A percentile compares a stretch with the other conserved stretches of the same genome.
These are phyloP conservation scores for Zychaea mexicana DNA, from an alignment of 371 early-diverging fungal genomes.

Conservation along the genomic window DNA sequence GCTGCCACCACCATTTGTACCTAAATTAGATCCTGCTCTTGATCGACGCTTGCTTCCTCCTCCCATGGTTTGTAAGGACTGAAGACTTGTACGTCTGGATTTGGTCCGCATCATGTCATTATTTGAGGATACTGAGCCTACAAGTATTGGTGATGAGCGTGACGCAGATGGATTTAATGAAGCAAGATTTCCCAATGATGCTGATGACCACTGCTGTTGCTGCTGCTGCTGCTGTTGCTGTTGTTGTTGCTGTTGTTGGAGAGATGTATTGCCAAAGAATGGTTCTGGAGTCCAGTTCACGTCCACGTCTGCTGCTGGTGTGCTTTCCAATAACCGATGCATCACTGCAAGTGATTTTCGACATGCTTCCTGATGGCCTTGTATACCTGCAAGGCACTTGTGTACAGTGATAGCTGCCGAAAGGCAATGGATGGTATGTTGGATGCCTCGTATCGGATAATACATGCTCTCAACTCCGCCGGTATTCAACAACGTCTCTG, in stretches of 20 bases:
- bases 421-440: slow-evolving; percentile 43
- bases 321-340: slow-evolving; percentile 14
- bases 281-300: background rate
- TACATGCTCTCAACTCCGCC: slow-evolving; percentile 36
- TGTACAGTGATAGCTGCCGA: slow-evolving; percentile 42
- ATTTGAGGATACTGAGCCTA: background rate
- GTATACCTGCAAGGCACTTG: slow-evolving; percentile 9
- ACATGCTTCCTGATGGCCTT: slow-evolving; percentile 13
- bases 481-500: slow-evolving; percentile 24
- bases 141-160: slow-evolving; percentile 8
- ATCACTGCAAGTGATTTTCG: slow-evolving; percentile 15
- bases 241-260: background rate
- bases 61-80: background rate
- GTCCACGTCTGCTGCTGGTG: slow-evolving; percentile 23
- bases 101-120: slow-evolving; percentile 8
- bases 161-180: slow-evolving; percentile 9
- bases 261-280: background rate
- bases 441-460: slow-evolving; percentile 43
- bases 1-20: background rate
- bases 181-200: background rate
- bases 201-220: slow-evolving; percentile 1
- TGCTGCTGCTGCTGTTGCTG: background rate
- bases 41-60: slow-evolving; percentile 10
- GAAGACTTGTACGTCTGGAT: slow-evolving; percentile 12
- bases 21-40: slow-evolving; percentile 11